A percentile compares a stretch with the other conserved stretches of the same genome.
phyloP scores from a whole-genome alignment of 495 filamentous ascomycete genomes.

The Penicillium coffeae region DNA sequence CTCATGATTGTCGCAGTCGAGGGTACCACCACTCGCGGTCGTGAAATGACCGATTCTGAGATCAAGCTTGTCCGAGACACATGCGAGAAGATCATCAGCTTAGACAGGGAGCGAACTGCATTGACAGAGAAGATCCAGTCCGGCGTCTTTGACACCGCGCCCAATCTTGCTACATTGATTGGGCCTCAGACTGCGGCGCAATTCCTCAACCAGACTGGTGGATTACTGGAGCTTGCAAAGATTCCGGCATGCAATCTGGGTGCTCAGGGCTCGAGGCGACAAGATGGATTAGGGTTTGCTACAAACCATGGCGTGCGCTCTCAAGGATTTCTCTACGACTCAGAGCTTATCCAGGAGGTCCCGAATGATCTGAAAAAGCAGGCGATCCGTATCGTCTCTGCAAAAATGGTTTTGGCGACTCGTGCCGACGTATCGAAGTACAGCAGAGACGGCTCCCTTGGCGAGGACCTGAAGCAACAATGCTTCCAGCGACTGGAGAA shows the following conservation, averaged over 20 bases:
- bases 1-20: conserved; percentile 97
- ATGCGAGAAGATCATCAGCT: conserved; percentile 79
- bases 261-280: conserved; percentile 83
- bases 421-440: conserved; percentile 85
- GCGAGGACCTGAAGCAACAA: conserved; percentile 76
- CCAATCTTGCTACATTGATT: conserved; percentile 88
- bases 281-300: conserved; percentile 78
- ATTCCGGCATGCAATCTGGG: conserved; percentile 90
- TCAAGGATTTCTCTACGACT: conserved; percentile 91
- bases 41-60: conserved; percentile 68
- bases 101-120: conserved; percentile 81
- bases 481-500: conserved; percentile 90
- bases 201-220: conserved; percentile 89
- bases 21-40: conserved; percentile 82
- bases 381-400: conserved; percentile 91
- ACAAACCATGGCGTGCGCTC: conserved; percentile 91
- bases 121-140: conserved; percentile 96
- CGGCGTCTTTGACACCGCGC: conserved; percentile 93
- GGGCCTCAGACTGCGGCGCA: conserved; percentile 95
- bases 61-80: conserved; percentile 70
- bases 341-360: conserved; percentile 77
- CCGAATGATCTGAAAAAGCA: conserved; percentile 85
- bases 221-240: conserved; percentile 81
- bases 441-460: conserved; percentile 74
- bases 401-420: conserved; percentile 87